Base-by-base conservation (phyloP, 306 rosid species). In the Cicer yamashitae region DNA sequence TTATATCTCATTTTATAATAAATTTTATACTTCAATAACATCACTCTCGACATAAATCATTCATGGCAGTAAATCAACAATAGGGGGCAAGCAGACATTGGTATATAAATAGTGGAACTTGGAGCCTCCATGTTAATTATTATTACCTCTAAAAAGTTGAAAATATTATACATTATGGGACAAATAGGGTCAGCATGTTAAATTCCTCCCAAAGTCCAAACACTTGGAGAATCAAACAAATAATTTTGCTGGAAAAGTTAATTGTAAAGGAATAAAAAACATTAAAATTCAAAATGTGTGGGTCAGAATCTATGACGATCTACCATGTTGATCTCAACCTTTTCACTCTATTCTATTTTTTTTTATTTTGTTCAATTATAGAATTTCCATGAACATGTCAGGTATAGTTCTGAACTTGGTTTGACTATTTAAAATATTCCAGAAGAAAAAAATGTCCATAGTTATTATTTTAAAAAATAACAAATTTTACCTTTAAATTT, bases 371-470 rank as follows among this genome's bases (percentile, higher is more conserved):
- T 68, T 70, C 8, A 12, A 61, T 58, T 20, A 71, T 52, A 62
- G 8, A 61, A 52, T 34, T 69, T 52, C 39, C 56, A 10, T 15
- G 48, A 70, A 53, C 63, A 64, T 38, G 48, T n/a, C 39, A 34
- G 39, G 20, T 10, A 9, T 22, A 6, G 46, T 58, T 63, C 48
- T 69, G 61, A 75, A 68, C 67, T 15, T 11, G 62, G 64, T 76
- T 76, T 82, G 77, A 77, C 86, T 72, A 48, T 41, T 73, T 60
- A 56, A 62, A 72, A 73, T 13, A 59, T 72, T 50, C 39, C 11
- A 5, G 6, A 34, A 63, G 72, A 65, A 66, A 56, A 66, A 57
- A 45, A 45, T 40, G 43, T 3, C 50, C 0, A 45, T 0, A 40
- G 34, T 38, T 7, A 9, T 40, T 15, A 17, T 14, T 44, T 66